phyloP scores from a whole-genome alignment of 2,329 filamentous ascomycete genomes.

The Penicillium palitans region DNA sequence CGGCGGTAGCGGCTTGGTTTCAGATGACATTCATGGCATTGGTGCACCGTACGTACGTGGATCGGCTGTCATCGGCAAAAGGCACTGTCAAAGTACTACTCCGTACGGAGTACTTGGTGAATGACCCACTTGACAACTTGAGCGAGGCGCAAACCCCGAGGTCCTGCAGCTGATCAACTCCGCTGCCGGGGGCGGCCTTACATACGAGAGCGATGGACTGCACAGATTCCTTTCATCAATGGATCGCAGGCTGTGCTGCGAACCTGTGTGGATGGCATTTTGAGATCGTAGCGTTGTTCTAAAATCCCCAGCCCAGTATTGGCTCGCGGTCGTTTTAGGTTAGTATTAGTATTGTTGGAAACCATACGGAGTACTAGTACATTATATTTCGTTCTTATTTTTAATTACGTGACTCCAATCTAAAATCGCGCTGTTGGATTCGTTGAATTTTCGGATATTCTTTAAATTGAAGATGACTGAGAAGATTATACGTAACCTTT shows the following conservation, averaged over 20 bases:
- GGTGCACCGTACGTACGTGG: background rate
- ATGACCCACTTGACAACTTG: conserved; percentile 7
- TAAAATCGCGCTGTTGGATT: no score
- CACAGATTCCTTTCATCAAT: conserved; percentile 16
- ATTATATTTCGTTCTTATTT: background rate
- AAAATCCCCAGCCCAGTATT: no score
- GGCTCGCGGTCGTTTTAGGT: background rate
- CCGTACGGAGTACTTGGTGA: background rate
- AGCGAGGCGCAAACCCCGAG: background rate
- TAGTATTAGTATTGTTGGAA: background rate
- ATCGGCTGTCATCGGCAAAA: background rate
- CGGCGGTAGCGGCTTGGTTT: conserved; percentile 10
- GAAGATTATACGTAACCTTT: no score
- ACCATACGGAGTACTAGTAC: no score
- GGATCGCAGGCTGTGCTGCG: conserved; percentile 18
- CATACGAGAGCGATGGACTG: conserved; percentile 23
- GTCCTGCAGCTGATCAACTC: conserved; percentile 17
- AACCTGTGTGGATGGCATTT: background rate
- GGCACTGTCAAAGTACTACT: background rate
- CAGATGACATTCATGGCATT: background rate
- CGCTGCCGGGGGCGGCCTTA: conserved; percentile 22
- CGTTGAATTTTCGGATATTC: no score
- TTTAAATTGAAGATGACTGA: no score
- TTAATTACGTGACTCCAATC: no score
- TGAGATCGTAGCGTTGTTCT: background rate